phyloP scores from a whole-genome alignment of 1,284 basidiomycete genomes.

The Ceratobasidium sp. region DNA sequence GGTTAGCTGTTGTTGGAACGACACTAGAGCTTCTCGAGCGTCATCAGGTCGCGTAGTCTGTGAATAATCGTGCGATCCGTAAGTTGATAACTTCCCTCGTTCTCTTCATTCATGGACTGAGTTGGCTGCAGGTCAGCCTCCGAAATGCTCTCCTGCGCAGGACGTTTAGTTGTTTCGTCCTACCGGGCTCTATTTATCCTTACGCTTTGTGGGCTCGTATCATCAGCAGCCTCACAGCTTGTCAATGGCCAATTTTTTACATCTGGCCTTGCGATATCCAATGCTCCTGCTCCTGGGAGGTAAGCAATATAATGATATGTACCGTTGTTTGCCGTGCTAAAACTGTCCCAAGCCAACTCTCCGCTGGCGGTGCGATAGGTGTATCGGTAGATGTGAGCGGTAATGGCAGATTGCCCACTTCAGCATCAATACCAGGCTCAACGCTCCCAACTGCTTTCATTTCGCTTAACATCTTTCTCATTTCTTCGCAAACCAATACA shows the following conservation, averaged over 20 bases:
- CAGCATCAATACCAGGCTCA: constrained; percentile 56
- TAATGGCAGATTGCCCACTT: constrained; percentile 57
- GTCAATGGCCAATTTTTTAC: constrained; percentile 60
- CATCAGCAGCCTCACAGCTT: constrained; percentile 49
- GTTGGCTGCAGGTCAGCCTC: constrained; percentile 25
- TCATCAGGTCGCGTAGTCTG: constrained; percentile 1
- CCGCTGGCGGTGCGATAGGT: constrained; percentile 29
- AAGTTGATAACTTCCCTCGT: not conserved
- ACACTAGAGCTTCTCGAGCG: not conserved
- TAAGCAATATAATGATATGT: constrained; percentile 49
- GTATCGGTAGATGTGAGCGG: constrained; percentile 57
- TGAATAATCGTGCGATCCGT: constrained; percentile 6
- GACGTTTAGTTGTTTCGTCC: not conserved
- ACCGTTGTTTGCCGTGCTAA: constrained; percentile 39
- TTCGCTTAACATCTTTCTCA: constrained; percentile 62
- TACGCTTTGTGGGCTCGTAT: not conserved
- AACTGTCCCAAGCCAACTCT: constrained; percentile 50
- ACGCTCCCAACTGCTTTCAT: constrained; percentile 57
- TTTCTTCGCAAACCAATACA: constrained; percentile 57
- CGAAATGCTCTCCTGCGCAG: constrained; percentile 10
- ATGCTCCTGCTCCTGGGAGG: constrained; percentile 60
- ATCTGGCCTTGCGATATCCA: constrained; percentile 62
- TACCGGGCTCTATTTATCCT: not conserved
- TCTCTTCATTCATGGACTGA: constrained; percentile 10
- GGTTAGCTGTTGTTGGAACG: constrained; percentile 5